Conservation (phyloP, 2,329 filamentous ascomycete species). For the Ilyonectria mors-panacis region DNA sequence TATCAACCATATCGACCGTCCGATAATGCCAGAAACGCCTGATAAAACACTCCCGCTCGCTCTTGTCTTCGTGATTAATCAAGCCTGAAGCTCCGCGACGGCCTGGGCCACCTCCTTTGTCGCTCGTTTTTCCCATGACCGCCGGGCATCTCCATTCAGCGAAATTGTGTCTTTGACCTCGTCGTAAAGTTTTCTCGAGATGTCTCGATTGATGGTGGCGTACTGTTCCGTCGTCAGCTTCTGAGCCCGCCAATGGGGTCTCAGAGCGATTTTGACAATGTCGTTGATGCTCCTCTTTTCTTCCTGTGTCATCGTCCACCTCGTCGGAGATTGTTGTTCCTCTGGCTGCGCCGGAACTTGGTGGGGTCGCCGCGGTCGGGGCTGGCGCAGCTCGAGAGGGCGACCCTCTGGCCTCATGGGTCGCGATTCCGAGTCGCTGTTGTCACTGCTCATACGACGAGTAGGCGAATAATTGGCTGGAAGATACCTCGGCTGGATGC, state of each 20-base stretch:
- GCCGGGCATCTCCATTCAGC: constrained; percentile 76
- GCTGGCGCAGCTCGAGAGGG: constrained; percentile 66
- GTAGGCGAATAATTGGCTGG: constrained; percentile 81
- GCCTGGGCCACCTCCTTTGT: constrained; percentile 84
- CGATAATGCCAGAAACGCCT: constrained; percentile 51
- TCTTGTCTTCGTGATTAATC: constrained; percentile 48
- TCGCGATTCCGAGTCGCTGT: constrained; percentile 42
- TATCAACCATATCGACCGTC: constrained; percentile 52
- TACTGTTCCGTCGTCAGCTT: constrained; percentile 91
- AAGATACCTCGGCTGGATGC: constrained; percentile 81
- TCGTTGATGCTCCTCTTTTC: constrained; percentile 91
- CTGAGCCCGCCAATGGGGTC: constrained; percentile 85
- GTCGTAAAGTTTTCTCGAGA: constrained; percentile 91
- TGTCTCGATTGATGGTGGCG: constrained; percentile 89
- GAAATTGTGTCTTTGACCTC: constrained; percentile 68
- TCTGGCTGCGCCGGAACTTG: constrained; percentile 63
- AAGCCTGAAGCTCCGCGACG: constrained; percentile 70
- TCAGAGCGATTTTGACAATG: constrained; percentile 87
- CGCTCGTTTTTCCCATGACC: constrained; percentile 83
- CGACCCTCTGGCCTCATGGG: constrained; percentile 47
- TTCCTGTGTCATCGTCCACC: constrained; percentile 78
- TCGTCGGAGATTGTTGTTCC: constrained; percentile 76
- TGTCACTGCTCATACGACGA: constrained; percentile 43
- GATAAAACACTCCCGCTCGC: constrained; percentile 45
- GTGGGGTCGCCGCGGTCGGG: constrained; percentile 64